phyloP scores from a whole-genome alignment of 768 basidiomycete genomes.

The Termitomyces sp. region DNA sequence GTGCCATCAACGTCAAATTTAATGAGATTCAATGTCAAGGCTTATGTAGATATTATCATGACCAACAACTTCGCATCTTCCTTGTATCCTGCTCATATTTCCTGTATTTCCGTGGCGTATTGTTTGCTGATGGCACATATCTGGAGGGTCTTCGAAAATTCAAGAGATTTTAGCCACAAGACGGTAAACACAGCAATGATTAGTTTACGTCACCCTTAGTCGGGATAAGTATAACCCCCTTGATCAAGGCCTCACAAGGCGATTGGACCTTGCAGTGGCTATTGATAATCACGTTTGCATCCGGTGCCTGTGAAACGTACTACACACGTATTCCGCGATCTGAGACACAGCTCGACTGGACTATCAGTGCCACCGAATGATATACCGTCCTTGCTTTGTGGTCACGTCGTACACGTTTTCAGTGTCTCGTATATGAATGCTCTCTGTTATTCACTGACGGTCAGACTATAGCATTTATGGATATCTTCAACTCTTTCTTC shows the following conservation, averaged over 20 bases:
- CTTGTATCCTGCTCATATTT: background rate
- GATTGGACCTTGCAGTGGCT: too few relatives aligned
- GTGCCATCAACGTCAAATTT: background rate
- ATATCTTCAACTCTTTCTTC: slow-evolving; percentile 64
- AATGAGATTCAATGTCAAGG: background rate
- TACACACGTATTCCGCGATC: background rate
- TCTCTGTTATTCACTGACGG: background rate
- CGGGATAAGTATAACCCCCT: too few relatives aligned
- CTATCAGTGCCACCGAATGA: too few relatives aligned
- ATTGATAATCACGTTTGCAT: too few relatives aligned
- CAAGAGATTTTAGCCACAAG: background rate
- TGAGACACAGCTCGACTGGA: background rate
- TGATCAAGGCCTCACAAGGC: too few relatives aligned
- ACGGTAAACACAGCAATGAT: too few relatives aligned
- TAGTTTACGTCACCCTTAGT: too few relatives aligned
- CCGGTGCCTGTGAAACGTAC: too few relatives aligned
- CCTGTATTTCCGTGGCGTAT: background rate
- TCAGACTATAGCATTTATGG: background rate
- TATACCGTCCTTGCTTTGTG: background rate
- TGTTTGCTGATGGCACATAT: background rate
- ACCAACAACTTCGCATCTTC: background rate
- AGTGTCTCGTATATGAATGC: background rate
- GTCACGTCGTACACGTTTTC: slow-evolving; percentile 1
- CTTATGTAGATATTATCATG: background rate
- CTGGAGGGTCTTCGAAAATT: background rate